Evolutionary conservation across 2,329 filamentous ascomycete species (phyloP).

Genomic region (Fusarium bactridioides): DNA sequence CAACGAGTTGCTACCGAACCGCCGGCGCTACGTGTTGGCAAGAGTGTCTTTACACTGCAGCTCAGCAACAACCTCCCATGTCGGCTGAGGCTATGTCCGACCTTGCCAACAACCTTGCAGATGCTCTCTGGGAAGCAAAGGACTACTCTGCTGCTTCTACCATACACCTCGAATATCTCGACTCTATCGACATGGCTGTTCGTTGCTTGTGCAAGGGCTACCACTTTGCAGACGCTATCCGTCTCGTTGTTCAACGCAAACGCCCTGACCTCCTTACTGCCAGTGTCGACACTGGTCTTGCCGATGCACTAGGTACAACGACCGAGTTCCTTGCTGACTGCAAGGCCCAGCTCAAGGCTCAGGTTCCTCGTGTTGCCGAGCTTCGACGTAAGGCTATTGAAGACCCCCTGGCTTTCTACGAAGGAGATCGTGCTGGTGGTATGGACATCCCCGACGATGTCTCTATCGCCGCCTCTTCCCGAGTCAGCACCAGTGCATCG

Average conservation of each 20-base stretch:
- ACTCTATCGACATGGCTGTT: slow-evolving; percentile 73
- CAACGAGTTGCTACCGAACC: slow-evolving; percentile 83
- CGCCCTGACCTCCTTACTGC: slow-evolving; percentile 69
- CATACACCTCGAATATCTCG: slow-evolving; percentile 83
- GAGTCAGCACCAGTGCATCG: slow-evolving; percentile 81
- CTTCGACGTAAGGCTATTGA: slow-evolving; percentile 81
- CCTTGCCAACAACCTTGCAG: slow-evolving; percentile 78
- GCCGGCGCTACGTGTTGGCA: slow-evolving; percentile 83
- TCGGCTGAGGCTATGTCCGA: slow-evolving; percentile 66
- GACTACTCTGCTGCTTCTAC: slow-evolving; percentile 82
- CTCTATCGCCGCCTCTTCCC: slow-evolving; percentile 83
- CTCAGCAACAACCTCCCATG: slow-evolving; percentile 69
- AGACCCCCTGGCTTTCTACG: slow-evolving; percentile 89
- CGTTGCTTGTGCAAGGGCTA: slow-evolving; percentile 87
- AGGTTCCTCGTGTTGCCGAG: slow-evolving; percentile 85
- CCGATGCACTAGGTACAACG: slow-evolving; percentile 80
- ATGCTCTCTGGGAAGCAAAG: slow-evolving; percentile 82
- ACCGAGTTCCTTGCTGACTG: slow-evolving; percentile 96
- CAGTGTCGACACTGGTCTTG: slow-evolving; percentile 79
- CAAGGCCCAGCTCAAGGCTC: slow-evolving; percentile 81
- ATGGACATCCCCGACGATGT: slow-evolving; percentile 89
- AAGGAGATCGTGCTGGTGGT: slow-evolving; percentile 72
- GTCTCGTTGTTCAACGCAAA: slow-evolving; percentile 70
- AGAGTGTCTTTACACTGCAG: slow-evolving; percentile 84
- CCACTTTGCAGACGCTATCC: slow-evolving; percentile 87